Percentiles rank a stretch among this genome's conserved stretches.
Evolutionary conservation across 2,329 filamentous ascomycete genomes (phyloP).

Genomic region (Aspergillus hiratsukae): DNA sequence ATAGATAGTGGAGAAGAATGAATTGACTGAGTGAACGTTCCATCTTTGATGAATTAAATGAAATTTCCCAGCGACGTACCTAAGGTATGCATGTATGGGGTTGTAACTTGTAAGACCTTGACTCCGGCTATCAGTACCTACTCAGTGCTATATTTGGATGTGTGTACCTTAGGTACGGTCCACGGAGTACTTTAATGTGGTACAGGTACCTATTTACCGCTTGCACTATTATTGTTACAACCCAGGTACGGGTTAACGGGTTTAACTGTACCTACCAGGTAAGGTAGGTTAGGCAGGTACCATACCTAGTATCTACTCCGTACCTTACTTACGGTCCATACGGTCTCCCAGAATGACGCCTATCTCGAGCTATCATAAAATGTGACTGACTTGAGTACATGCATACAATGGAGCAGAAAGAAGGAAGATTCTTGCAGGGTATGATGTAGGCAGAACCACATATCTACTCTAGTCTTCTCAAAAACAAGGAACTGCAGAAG

Average conservation of each 20-base stretch:
- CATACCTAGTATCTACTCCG: no score
- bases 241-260: no score
- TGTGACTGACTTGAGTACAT: not conserved
- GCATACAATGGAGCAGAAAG: not conserved
- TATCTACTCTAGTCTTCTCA: not conserved
- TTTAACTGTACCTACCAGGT: not conserved
- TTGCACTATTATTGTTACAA: no score
- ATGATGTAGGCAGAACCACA: not conserved
- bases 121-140: not conserved
- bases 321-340: no score
- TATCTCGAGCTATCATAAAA: not conserved
- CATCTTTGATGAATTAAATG: not conserved
- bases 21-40: not conserved
- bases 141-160: not conserved
- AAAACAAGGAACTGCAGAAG: not conserved
- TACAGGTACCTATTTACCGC: no score
- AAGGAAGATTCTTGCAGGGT: not conserved
- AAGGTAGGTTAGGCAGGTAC: no score
- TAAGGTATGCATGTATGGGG: not conserved
- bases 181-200: no score
- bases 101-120: not conserved
- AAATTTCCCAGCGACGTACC: no score
- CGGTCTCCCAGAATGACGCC: not conserved
- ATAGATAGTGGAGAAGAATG: not conserved
- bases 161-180: no score